Percentiles rank a stretch among this genome's conserved stretches.
phyloP scores from a whole-genome alignment of 805 yeast genomes.

The Metschnikowia kofuensis region DNA sequence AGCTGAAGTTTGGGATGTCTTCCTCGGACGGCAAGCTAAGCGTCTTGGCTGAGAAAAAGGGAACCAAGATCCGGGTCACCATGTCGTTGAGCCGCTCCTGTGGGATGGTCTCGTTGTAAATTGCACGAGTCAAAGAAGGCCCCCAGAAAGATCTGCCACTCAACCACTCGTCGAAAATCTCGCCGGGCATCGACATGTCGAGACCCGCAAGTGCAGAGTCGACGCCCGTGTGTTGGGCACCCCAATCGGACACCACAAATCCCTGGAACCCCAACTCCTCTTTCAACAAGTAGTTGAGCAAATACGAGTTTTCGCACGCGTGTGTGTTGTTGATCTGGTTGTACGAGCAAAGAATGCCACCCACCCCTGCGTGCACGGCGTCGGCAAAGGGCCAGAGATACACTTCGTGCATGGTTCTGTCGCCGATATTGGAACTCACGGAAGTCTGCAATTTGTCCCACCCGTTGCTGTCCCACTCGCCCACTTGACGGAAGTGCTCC shows the following conservation, averaged over 20 bases:
- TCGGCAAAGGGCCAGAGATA: constrained; percentile 69
- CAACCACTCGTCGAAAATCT: constrained; percentile 50
- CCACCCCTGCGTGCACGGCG: constrained; percentile 57
- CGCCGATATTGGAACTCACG: constrained; percentile 55
- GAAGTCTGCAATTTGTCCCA: constrained; percentile 43
- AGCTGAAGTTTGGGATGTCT: constrained; percentile 50
- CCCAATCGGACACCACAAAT: constrained; percentile 66
- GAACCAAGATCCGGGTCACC: constrained; percentile 58
- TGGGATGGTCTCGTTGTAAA: constrained; percentile 54
- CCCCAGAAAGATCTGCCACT: constrained; percentile 58
- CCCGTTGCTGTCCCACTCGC: constrained; percentile 47
- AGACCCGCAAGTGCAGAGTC: constrained; percentile 55
- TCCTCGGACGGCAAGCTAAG: constrained; percentile 38
- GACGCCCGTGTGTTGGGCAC: constrained; percentile 60
- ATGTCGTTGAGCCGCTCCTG: constrained; percentile 56
- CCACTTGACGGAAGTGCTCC: constrained; percentile 54
- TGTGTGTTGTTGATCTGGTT: constrained; percentile 55
- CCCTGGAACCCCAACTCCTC: constrained; percentile 67
- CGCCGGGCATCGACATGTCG: constrained; percentile 68
- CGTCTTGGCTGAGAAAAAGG: constrained; percentile 47
- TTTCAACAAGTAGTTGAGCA: constrained; percentile 53
- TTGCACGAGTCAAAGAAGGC: constrained; percentile 51
- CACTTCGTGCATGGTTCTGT: constrained; percentile 58
- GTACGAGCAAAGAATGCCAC: constrained; percentile 60
- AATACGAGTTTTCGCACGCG: constrained; percentile 57